These are phyloP conservation scores for Tricholoma sp. DNA, from an alignment of 768 basidiomycete genomes.

Conservation along the genomic window DNA sequence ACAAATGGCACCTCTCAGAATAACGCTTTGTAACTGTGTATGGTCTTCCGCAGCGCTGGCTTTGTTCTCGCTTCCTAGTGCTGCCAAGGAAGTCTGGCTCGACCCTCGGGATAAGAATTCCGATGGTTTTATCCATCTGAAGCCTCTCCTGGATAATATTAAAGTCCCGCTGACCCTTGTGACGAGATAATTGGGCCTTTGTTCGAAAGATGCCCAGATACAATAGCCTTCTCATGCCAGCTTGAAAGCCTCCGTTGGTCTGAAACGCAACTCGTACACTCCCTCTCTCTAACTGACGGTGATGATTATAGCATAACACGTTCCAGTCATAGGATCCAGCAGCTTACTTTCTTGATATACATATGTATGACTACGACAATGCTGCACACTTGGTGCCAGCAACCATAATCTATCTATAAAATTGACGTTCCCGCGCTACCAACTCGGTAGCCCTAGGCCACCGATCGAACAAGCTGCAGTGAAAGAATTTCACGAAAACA, in stretches of 20 bases:
- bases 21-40: background rate
- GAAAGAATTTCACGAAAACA: slow-evolving; percentile 1
- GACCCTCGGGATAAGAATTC: too few relatives aligned
- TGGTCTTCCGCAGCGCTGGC: background rate
- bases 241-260: background rate
- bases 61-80: too few relatives aligned
- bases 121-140: too few relatives aligned
- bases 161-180: background rate
- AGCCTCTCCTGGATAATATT: background rate
- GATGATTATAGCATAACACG: slow-evolving; percentile 7
- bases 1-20: background rate
- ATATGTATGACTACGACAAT: background rate
- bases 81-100: too few relatives aligned
- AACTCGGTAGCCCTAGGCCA: background rate
- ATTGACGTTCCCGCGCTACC: background rate
- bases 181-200: slow-evolving; percentile 2
- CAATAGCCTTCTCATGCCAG: background rate
- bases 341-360: too few relatives aligned
- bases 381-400: background rate
- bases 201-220: background rate
- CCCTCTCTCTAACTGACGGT: background rate
- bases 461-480: slow-evolving; percentile 4
- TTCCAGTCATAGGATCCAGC: background rate
- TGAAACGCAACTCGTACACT: background rate
- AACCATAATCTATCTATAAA: background rate